Percentiles rank a stretch among this genome's conserved stretches.
phyloP scores from a whole-genome alignment of 2,329 filamentous ascomycete species.

The Fusarium chaquense region DNA sequence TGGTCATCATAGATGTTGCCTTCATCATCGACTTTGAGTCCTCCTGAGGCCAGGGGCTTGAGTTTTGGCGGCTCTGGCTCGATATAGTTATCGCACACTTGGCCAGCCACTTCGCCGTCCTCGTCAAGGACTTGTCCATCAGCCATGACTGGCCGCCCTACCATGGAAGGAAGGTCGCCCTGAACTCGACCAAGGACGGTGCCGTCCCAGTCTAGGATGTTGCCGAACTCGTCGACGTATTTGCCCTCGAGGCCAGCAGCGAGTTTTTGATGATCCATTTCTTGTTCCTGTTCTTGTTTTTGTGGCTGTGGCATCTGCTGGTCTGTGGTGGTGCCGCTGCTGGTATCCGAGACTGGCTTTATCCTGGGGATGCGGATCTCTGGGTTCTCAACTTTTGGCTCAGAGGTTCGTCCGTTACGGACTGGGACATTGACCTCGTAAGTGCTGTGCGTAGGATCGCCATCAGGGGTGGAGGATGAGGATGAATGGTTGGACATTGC shows the following conservation, averaged over 20 bases:
- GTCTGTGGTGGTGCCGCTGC: slow-evolving; percentile 13
- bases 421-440: slow-evolving; percentile 46
- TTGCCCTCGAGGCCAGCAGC: slow-evolving; percentile 60
- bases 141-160: slow-evolving; percentile 60
- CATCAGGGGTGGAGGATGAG: slow-evolving; percentile 35
- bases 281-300: background rate
- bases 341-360: slow-evolving; percentile 51
- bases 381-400: slow-evolving; percentile 34
- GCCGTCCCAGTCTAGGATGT: slow-evolving; percentile 63
- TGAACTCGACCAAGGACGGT: slow-evolving; percentile 64
- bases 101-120: slow-evolving; percentile 83
- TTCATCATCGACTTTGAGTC: slow-evolving; percentile 67
- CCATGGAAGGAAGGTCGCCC: slow-evolving; percentile 67
- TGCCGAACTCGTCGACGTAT: slow-evolving; percentile 66
- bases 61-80: slow-evolving; percentile 64
- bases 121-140: slow-evolving; percentile 73
- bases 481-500: slow-evolving; percentile 20
- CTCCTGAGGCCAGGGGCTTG: slow-evolving; percentile 61
- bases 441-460: slow-evolving; percentile 45
- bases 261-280: slow-evolving; percentile 48
- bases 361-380: slow-evolving; percentile 57
- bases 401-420: slow-evolving; percentile 27
- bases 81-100: slow-evolving; percentile 69
- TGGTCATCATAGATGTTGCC: slow-evolving; percentile 69
- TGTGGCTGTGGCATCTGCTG: background rate